phyloP scores from a whole-genome alignment of 495 filamentous ascomycete species.

The Aspergillus ostianus region DNA sequence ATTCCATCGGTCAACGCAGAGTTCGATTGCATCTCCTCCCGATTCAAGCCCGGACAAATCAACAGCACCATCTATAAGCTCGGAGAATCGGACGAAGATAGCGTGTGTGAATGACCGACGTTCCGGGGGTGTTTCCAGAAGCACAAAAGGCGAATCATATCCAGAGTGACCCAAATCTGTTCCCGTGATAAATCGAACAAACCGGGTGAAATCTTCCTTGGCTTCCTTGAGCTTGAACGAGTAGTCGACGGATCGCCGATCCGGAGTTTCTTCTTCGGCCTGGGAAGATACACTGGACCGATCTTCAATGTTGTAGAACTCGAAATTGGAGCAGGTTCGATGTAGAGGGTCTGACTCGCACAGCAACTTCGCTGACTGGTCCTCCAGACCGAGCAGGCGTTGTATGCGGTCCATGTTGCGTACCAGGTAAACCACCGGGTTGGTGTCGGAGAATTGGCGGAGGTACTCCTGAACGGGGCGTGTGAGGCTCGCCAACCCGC shows the following conservation, averaged over 20 bases:
- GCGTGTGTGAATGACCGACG: slow-evolving; percentile 64
- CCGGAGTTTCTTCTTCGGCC: slow-evolving; percentile 35
- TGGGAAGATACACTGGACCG: slow-evolving; percentile 25
- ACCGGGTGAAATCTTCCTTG: slow-evolving; percentile 70
- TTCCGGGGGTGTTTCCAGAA: slow-evolving; percentile 65
- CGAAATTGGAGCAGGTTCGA: slow-evolving; percentile 70
- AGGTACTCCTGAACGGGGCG: slow-evolving; percentile 57
- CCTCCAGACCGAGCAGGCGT: slow-evolving; percentile 57
- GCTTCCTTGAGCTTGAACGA: slow-evolving; percentile 70
- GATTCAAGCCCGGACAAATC: slow-evolving; percentile 65
- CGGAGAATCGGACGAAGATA: slow-evolving; percentile 60
- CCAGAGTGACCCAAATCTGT: slow-evolving; percentile 51
- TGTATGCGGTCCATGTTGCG: slow-evolving; percentile 67
- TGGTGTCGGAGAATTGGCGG: slow-evolving; percentile 55
- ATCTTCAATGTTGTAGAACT: slow-evolving; percentile 73
- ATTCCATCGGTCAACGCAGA: slow-evolving; percentile 65
- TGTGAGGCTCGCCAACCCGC: slow-evolving; percentile 59
- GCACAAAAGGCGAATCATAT: slow-evolving; percentile 70
- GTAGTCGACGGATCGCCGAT: slow-evolving; percentile 48
- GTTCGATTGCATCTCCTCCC: slow-evolving; percentile 68
- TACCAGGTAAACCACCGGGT: slow-evolving; percentile 73
- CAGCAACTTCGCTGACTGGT: slow-evolving; percentile 52
- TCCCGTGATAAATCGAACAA: slow-evolving; percentile 65
- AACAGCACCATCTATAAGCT: slow-evolving; percentile 51
- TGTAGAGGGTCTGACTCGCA: slow-evolving; percentile 53